Evolutionary conservation across 1,139 yeast genomes (phyloP).

Genomic region (Wickerhamomyces sp.): DNA sequence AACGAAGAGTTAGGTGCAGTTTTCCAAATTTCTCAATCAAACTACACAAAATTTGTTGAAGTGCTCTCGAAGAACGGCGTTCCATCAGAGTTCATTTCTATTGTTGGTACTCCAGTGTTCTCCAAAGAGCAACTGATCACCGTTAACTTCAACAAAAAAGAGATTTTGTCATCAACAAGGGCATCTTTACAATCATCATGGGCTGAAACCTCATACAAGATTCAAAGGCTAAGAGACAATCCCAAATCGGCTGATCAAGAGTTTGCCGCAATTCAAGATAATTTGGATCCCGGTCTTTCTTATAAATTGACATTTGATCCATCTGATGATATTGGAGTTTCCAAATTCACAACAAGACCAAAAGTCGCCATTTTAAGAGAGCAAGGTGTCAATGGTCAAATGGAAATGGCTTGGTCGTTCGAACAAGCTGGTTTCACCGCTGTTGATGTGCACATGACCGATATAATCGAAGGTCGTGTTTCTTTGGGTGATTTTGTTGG

Average conservation of each 20-base stretch:
- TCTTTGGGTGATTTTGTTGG: constrained; percentile 83
- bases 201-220: constrained; percentile 84
- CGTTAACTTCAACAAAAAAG: constrained; percentile 42
- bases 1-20: constrained; percentile 96
- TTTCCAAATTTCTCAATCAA: constrained; percentile 68
- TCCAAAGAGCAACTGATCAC: constrained; percentile 47
- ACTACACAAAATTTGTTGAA: constrained; percentile 48
- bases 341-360: constrained; percentile 48
- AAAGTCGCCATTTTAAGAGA: constrained; percentile 96
- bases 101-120: constrained; percentile 65
- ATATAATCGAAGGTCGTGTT: constrained; percentile 69
- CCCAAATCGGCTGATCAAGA: constrained; percentile 90
- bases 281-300: constrained; percentile 84
- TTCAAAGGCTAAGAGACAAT: constrained; percentile 91
- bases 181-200: constrained; percentile 75
- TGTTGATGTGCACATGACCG: constrained; percentile 96
- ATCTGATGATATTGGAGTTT: constrained; percentile 35
- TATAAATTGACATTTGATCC: constrained; percentile 72
- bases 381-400: constrained; percentile 98
- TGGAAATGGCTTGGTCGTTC: constrained; percentile 98
- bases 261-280: constrained; percentile 66
- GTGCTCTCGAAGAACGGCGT: constrained; percentile 57
- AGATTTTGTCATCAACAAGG: constrained; percentile 52
- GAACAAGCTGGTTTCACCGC: constrained; percentile 91
- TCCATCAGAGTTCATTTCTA: constrained; percentile 45